phyloP scores from a whole-genome alignment of 345 rosid species.

The Lepidium sativum region DNA sequence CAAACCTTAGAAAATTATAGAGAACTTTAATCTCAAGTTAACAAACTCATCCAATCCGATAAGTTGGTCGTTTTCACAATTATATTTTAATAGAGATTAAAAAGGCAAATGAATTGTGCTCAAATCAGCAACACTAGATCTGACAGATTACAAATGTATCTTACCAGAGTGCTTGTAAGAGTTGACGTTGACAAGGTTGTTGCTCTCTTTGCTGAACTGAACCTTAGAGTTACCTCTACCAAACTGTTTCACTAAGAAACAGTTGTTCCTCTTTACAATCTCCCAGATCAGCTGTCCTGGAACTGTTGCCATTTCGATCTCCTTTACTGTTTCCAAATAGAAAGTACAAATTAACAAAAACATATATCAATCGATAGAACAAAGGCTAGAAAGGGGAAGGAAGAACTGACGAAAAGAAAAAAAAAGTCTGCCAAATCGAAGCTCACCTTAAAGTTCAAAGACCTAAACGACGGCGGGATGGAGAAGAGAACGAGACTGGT shows the following conservation, averaged over 20 bases:
- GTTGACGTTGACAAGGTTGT: slow-evolving; percentile 73
- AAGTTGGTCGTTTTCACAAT: background rate
- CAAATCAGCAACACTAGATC: background rate
- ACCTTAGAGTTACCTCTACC: slow-evolving; percentile 54
- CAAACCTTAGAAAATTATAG: background rate
- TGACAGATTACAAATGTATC: background rate
- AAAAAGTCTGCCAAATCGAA: background rate
- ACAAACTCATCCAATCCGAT: background rate
- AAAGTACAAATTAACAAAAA: background rate
- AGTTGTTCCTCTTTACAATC: slow-evolving; percentile 71
- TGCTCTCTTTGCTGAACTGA: slow-evolving; percentile 66
- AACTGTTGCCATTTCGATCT: slow-evolving; percentile 51
- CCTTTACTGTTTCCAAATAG: background rate
- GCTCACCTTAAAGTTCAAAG: slow-evolving; percentile 7
- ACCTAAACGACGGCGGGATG: slow-evolving; percentile 2
- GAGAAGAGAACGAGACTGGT: slow-evolving; percentile 15
- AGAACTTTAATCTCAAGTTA: background rate
- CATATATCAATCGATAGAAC: background rate
- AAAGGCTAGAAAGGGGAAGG: background rate
- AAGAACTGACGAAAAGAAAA: background rate
- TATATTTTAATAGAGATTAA: background rate
- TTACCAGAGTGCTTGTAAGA: slow-evolving; percentile 75
- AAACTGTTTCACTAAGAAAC: slow-evolving; percentile 65
- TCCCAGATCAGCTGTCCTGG: slow-evolving; percentile 75
- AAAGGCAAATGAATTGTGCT: background rate